Percentiles rank a stretch among this genome's conserved stretches.
Conservation (phyloP, 768 basidiomycete genomes). For the Mycena capillaripes region DNA sequence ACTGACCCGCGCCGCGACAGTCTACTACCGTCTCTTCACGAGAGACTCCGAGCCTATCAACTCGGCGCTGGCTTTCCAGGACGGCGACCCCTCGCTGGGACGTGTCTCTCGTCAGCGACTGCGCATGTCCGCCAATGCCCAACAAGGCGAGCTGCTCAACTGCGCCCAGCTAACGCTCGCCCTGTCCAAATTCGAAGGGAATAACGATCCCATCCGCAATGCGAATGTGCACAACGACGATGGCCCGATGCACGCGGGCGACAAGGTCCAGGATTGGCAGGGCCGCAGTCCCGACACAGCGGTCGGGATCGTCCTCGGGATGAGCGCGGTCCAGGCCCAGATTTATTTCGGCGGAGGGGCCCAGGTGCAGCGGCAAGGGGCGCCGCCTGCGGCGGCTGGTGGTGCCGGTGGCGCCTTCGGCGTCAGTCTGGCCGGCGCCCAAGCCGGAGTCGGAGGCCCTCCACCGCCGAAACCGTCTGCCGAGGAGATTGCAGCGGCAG, state of each 20-base stretch:
- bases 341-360: slow-evolving; percentile 15
- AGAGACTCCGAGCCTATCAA: slow-evolving; percentile 15
- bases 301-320: slow-evolving; percentile 17
- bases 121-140: not conserved
- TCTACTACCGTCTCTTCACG: slow-evolving; percentile 23
- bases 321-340: slow-evolving; percentile 20
- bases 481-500: slow-evolving; percentile 13
- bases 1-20: slow-evolving; percentile 1
- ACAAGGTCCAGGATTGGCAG: slow-evolving; percentile 14
- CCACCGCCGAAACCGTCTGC: slow-evolving; percentile 11
- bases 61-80: slow-evolving; percentile 17
- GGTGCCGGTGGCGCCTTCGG: not conserved
- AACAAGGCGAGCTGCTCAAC: slow-evolving; percentile 18
- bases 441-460: slow-evolving; percentile 5
- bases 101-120: slow-evolving; percentile 21
- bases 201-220: slow-evolving; percentile 2
- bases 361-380: slow-evolving; percentile 14
- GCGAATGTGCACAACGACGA: slow-evolving; percentile 16
- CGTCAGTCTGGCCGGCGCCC: slow-evolving; percentile 3
- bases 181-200: slow-evolving; percentile 20
- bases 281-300: slow-evolving; percentile 7
- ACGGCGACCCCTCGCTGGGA: slow-evolving; percentile 17
- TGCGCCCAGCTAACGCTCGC: slow-evolving; percentile 10
- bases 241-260: slow-evolving; percentile 22
- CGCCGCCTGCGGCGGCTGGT: not conserved